Conservation (phyloP, 1,139 yeast species). For the Kurtzmaniella natalensis region DNA sequence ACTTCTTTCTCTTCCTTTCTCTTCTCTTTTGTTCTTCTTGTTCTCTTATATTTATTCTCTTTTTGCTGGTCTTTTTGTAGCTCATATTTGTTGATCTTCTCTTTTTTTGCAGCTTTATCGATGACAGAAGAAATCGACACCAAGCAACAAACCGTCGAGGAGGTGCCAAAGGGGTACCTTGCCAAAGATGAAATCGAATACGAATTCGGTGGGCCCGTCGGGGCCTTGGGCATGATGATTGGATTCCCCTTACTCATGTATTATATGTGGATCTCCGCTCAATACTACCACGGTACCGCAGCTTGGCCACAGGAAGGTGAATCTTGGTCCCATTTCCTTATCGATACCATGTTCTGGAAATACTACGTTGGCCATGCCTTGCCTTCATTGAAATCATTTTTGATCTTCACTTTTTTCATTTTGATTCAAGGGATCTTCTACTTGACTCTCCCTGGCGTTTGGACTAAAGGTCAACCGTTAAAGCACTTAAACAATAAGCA, state of each 20-base stretch:
- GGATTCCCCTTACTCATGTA: slow-evolving; percentile 94
- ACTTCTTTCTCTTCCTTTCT: too few relatives aligned
- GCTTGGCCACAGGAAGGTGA: slow-evolving; percentile 67
- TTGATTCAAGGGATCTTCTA: slow-evolving; percentile 71
- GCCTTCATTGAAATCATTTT: slow-evolving; percentile 67
- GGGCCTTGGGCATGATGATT: slow-evolving; percentile 87
- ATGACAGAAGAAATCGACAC: neutral
- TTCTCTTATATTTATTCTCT: too few relatives aligned
- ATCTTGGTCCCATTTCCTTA: slow-evolving; percentile 50
- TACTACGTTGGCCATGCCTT: slow-evolving; percentile 54
- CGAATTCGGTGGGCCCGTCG: slow-evolving; percentile 95
- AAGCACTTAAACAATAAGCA: slow-evolving; percentile 74
- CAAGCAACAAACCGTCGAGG: neutral
- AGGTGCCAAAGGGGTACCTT: slow-evolving; percentile 24
- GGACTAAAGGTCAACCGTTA: slow-evolving; percentile 93
- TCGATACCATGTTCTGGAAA: slow-evolving; percentile 33
- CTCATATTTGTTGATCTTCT: too few relatives aligned
- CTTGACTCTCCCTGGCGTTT: slow-evolving; percentile 86
- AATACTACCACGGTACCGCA: slow-evolving; percentile 68
- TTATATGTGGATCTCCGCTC: slow-evolving; percentile 92
- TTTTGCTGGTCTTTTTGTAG: too few relatives aligned
- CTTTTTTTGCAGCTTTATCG: neutral
- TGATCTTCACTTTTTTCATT: slow-evolving; percentile 66
- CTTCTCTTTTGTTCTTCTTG: too few relatives aligned
- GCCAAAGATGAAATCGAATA: slow-evolving; percentile 49